Evolutionary conservation across 1,284 basidiomycete species (phyloP), one percentile per base, ranked within the genome.

Genomic region (Cryptococcus floricola): DNA sequence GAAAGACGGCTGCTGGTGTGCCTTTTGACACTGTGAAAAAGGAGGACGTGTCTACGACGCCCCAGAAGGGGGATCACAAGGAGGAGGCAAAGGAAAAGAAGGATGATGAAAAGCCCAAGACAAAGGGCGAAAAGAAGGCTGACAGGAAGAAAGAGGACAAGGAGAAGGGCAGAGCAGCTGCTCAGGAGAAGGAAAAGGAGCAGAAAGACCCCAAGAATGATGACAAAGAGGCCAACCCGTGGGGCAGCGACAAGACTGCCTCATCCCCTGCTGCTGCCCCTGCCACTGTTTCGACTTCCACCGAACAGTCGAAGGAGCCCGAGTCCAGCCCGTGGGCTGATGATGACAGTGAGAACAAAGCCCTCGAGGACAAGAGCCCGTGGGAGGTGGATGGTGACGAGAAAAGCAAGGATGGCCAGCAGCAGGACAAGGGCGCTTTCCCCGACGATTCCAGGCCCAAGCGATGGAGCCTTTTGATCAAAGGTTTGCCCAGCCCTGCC

Each of bases 401-500:
- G 38, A 25, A 31, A 23, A 48, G 53, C 38, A 80, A 67, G 74
- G 76, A 31, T 79, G 79, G 78, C 87, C 86, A 39, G 86, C 87
- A 25, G 86, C 31, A 50, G 31, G 34, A 13, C 37, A 27, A 19
- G 16, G 19, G n/a, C 14, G 19, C 18, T 4, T 16, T 18, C 16
- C 9, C 48, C 6, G 84, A 61, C 80, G 82, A 49, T 80, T 80
- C 53, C 80, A 83, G 60, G 80, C 83, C 3, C 46, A 85, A 89
- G 75, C 87, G 88, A 9, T 89, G 86, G 83, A 92, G 90, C 4
- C 81, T 94, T 53, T 93, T 89, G 75, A 83, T 92, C 81, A 84
- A 87, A 60, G 68, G 71, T 9, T 80, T 89, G 71, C 79, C 81
- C 4, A 71, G 79, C 6, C 73, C 82, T 8, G 81, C 84, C 3